Conservation (phyloP, 768 basidiomycete species). For the Pleurotus tuber-regium region DNA sequence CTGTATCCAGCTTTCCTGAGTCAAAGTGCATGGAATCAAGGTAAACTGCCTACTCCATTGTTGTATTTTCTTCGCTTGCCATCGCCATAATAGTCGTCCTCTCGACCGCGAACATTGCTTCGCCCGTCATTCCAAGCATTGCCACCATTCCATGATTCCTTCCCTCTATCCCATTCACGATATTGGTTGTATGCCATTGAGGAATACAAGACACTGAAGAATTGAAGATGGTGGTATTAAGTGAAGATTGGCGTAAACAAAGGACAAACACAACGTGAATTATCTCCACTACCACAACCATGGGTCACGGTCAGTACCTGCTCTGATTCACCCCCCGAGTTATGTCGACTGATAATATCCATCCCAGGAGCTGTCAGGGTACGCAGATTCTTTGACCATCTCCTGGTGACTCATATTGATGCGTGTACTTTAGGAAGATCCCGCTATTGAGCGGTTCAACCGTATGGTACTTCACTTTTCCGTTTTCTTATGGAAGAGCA, state of each 20-base stretch:
- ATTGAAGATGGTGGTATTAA: constrained; percentile 23
- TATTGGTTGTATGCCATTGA: constrained; percentile 59
- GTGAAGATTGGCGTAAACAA: constrained; percentile 33
- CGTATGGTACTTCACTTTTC: constrained; percentile 35
- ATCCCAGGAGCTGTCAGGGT: constrained; percentile 59
- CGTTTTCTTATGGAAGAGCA: constrained; percentile 7
- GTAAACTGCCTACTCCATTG: constrained; percentile 54
- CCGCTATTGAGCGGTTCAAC: constrained; percentile 58
- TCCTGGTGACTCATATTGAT: not conserved
- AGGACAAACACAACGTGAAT: constrained; percentile 31
- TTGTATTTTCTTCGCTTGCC: constrained; percentile 81
- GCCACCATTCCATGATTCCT: constrained; percentile 45
- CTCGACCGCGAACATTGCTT: constrained; percentile 51
- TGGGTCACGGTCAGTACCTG: constrained; percentile 53
- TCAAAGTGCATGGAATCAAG: constrained; percentile 8
- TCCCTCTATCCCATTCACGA: constrained; percentile 87
- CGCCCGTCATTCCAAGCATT: constrained; percentile 25
- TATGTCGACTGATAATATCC: constrained; percentile 7
- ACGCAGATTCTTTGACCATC: not conserved
- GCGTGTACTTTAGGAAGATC: constrained; percentile 38
- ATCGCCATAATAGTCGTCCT: constrained; percentile 67
- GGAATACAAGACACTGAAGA: constrained; percentile 13
- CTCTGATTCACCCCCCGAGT: not conserved
- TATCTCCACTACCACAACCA: constrained; percentile 28
- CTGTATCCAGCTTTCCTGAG: constrained; percentile 31